Conservation (phyloP, 2,329 filamentous ascomycete species). For the Arthrinium puccinioides region DNA sequence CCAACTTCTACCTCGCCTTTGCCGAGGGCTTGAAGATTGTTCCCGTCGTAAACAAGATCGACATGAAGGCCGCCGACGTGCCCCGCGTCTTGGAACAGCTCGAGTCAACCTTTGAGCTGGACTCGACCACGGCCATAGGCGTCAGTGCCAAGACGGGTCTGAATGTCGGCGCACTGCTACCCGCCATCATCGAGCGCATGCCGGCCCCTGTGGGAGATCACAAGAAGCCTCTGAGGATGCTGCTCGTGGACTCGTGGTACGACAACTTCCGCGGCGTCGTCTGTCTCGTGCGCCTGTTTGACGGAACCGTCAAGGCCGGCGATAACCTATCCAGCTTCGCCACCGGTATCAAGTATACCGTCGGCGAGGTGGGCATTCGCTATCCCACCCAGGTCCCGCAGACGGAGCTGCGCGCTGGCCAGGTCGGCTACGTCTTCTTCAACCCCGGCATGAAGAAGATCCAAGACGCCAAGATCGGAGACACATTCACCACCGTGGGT, state of each 20-base stretch:
- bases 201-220: slow-evolving; percentile 72
- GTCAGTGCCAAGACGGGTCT: slow-evolving; percentile 93
- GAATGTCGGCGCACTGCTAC: slow-evolving; percentile 77
- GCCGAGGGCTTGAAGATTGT: slow-evolving; percentile 80
- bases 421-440: slow-evolving; percentile 95
- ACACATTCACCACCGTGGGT: slow-evolving; percentile 83
- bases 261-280: slow-evolving; percentile 93
- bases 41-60: slow-evolving; percentile 94
- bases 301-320: slow-evolving; percentile 74
- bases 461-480: slow-evolving; percentile 90
- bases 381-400: slow-evolving; percentile 84
- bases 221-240: slow-evolving; percentile 66
- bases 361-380: slow-evolving; percentile 96
- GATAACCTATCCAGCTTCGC: slow-evolving; percentile 84
- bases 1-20: slow-evolving; percentile 97
- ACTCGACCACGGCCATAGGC: slow-evolving; percentile 59
- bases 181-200: slow-evolving; percentile 77
- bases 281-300: slow-evolving; percentile 83
- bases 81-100: slow-evolving; percentile 81
- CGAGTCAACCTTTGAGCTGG: slow-evolving; percentile 77
- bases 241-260: slow-evolving; percentile 98
- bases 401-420: slow-evolving; percentile 73
- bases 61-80: slow-evolving; percentile 84
- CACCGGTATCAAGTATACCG: slow-evolving; percentile 81
- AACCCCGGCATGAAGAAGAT: slow-evolving; percentile 98